These are phyloP conservation scores for Phytopythium mirpurense DNA, from an alignment of 352 stramenopile species.

Conservation along the genomic window DNA sequence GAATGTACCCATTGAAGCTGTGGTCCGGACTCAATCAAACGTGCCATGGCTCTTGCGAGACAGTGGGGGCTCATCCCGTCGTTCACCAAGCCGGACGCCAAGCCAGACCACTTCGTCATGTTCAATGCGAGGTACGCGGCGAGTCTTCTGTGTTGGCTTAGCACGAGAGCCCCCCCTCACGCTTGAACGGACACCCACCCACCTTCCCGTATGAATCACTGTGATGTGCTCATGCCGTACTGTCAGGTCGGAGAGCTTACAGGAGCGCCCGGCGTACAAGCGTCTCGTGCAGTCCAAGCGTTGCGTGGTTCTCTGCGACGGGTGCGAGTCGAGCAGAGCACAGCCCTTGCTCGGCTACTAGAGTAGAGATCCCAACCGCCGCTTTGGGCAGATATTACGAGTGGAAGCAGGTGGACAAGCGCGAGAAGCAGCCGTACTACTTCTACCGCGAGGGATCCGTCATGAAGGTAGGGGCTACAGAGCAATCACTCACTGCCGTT, in stretches of 20 bases:
- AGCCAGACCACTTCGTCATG: slow-evolving; percentile 82
- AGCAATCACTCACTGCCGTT: too few species aligned
- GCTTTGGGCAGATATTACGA: slow-evolving; percentile 73
- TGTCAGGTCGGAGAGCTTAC: slow-evolving; percentile 58
- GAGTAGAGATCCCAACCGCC: not conserved
- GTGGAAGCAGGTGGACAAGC: slow-evolving; percentile 85
- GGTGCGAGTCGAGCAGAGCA: slow-evolving; percentile 14
- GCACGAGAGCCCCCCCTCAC: too few species aligned
- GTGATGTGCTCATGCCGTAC: not conserved
- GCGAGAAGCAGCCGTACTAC: slow-evolving; percentile 90
- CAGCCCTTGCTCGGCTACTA: not conserved
- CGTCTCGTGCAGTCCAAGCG: slow-evolving; percentile 64
- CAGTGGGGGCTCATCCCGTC: slow-evolving; percentile 81
- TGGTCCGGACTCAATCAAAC: too few species aligned
- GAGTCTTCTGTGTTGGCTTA: too few species aligned
- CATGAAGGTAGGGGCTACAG: slow-evolving; percentile 76
- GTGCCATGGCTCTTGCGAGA: not conserved
- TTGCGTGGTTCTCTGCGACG: slow-evolving; percentile 83
- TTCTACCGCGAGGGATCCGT: slow-evolving; percentile 40
- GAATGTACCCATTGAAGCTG: not conserved
- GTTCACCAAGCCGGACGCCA: slow-evolving; percentile 70
- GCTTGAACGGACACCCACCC: too few species aligned
- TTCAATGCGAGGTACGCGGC: slow-evolving; percentile 88
- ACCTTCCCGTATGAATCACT: too few species aligned
- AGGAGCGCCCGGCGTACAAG: slow-evolving; percentile 67